Evolutionary conservation across 1,139 yeast species (phyloP), one percentile per base, ranked within the genome.

Genomic region (Nakaseomyces glabratus): DNA sequence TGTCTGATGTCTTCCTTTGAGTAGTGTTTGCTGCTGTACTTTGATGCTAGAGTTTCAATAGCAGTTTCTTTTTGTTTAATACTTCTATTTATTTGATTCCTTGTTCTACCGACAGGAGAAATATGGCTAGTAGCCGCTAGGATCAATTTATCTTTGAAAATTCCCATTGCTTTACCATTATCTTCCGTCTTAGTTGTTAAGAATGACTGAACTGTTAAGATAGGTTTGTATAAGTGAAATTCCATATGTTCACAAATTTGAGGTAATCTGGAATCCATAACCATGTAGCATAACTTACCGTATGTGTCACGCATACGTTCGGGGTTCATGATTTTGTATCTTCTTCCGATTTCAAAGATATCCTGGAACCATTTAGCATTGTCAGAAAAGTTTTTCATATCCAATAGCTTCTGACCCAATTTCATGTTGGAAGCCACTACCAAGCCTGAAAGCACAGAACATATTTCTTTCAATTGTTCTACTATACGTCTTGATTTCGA

Each of bases 291-390:
- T 39, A 80, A 60, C 49, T 79, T 78, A 28, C 90, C 90, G 52
- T 74, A 80, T 2, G 76, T 74, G 46, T 75, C 80, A 39, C 85
- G 66, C 81, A 80, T 75, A 46, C 73, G 67, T 46, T 79, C 85
- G 0, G 90, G 90, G 50, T 79, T 79, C 85, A 79, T 76, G 45
- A 80, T 73, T 51, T 79, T 79, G 58, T 79, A 79, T 34, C 90
- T 65, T 46, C 90, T 66, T 17, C 90, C 90, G 41, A 79, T 71
- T 55, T 79, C 90, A 53, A 79, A 79, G 11, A 79, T 62, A 26
- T 57, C 59, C 49, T 79, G 67, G 52, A 73, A 79, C 84, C 86
- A 79, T 25, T 69, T 73, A 2, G 79, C 76, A 50, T 78, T 76
- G 39, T 72, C 76, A 23, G 69, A 62, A 47, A 76, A 79, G 45